These are phyloP conservation scores for Benincasa hispida DNA, from an alignment of 306 rosid species.

Conservation along the genomic window DNA sequence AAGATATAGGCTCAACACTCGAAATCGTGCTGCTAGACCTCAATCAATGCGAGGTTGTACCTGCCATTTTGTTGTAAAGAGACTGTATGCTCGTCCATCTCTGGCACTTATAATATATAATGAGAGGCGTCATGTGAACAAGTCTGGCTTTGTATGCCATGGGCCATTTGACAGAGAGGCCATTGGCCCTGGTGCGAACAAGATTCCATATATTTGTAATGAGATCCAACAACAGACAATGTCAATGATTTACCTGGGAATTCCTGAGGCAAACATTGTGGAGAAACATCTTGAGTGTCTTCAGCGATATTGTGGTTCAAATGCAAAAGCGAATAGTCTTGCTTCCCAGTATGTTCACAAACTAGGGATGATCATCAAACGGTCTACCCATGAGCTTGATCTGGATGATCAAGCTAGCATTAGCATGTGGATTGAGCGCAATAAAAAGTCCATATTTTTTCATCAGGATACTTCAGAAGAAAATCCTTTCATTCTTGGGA, in stretches of 20 bases:
- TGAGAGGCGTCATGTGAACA: slow-evolving; percentile 77
- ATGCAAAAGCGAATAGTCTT: slow-evolving; percentile 62
- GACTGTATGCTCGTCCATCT: slow-evolving; percentile 80
- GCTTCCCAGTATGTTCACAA: slow-evolving; percentile 94
- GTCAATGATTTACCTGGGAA: slow-evolving; percentile 93
- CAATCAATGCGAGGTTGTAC: slow-evolving; percentile 95
- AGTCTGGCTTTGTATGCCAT: slow-evolving; percentile 87
- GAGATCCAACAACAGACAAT: slow-evolving; percentile 96
- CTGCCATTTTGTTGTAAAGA: slow-evolving; percentile 83
- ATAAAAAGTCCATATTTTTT: slow-evolving; percentile 59
- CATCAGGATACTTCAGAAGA: slow-evolving; percentile 77
- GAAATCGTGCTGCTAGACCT: slow-evolving; percentile 98
- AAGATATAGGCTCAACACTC: slow-evolving; percentile 83
- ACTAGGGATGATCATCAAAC: slow-evolving; percentile 85
- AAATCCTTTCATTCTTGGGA: slow-evolving; percentile 74
- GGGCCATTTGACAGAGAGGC: slow-evolving; percentile 95
- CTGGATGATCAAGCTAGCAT: slow-evolving; percentile 93
- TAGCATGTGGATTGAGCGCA: slow-evolving; percentile 90
- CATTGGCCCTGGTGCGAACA: slow-evolving; percentile 85
- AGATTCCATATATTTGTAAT: slow-evolving; percentile 70
- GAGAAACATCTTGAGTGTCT: slow-evolving; percentile 94
- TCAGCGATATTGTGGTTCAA: slow-evolving; percentile 70
- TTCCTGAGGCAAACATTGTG: slow-evolving; percentile 86
- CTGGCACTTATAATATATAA: slow-evolving; percentile 66
- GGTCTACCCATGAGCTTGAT: slow-evolving; percentile 89